phyloP scores from a whole-genome alignment of 306 rosid species.

The Boehmeria nivea region DNA sequence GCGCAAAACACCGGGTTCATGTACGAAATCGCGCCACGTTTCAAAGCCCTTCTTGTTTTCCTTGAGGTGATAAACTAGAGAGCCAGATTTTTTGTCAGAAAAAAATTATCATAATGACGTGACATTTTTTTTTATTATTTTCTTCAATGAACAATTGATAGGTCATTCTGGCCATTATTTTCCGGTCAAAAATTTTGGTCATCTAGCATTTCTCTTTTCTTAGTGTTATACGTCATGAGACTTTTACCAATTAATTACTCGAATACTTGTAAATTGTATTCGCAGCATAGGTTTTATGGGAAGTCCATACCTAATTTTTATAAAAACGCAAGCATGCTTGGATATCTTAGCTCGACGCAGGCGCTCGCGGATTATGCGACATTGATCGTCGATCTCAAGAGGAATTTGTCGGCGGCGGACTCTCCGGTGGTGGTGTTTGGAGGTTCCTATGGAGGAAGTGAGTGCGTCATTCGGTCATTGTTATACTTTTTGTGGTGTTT shows the following conservation, averaged over 20 bases:
- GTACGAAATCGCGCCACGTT: slow-evolving; percentile 60
- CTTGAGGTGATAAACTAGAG: slow-evolving; percentile 57
- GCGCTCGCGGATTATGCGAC: slow-evolving; percentile 88
- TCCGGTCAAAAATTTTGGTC: neutral
- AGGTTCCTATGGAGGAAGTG: slow-evolving; percentile 97
- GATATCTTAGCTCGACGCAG: slow-evolving; percentile 67
- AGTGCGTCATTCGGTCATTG: neutral
- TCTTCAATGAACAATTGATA: too few species aligned
- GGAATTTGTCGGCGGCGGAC: slow-evolving; percentile 48
- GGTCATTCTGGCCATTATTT: too few species aligned
- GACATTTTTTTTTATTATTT: neutral
- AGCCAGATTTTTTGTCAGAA: too few species aligned
- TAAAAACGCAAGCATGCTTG: slow-evolving; percentile 51
- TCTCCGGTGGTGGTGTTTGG: slow-evolving; percentile 86
- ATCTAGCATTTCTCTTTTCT: too few species aligned
- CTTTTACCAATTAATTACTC: neutral
- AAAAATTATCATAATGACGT: neutral
- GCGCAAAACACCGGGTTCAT: slow-evolving; percentile 75
- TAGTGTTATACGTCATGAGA: too few species aligned
- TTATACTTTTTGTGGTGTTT: neutral
- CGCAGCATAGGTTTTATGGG: slow-evolving; percentile 83
- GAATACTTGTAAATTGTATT: neutral
- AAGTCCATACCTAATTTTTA: slow-evolving; percentile 65
- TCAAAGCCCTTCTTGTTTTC: slow-evolving; percentile 74
- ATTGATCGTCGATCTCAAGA: slow-evolving; percentile 59